phyloP scores from a whole-genome alignment of 345 rosid genomes.

The Brassica rapa region DNA sequence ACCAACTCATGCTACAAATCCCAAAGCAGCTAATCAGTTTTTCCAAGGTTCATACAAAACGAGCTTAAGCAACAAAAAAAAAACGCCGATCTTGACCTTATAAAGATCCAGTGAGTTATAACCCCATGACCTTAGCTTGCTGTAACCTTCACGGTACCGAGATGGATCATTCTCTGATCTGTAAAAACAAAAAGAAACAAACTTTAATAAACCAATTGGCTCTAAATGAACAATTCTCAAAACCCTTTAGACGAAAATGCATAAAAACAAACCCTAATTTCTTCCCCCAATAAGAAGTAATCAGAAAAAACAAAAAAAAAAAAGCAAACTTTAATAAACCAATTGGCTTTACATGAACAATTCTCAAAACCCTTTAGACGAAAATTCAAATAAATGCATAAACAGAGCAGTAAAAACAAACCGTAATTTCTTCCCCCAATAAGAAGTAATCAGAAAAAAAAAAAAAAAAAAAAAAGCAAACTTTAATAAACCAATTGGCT shows the following conservation, averaged over 20 bases:
- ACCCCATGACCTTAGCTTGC: slow-evolving; percentile 83
- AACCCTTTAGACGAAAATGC: neutral
- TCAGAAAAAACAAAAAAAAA: neutral
- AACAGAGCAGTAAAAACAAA: neutral
- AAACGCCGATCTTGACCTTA: slow-evolving; percentile 10
- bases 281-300: neutral
- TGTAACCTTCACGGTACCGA: slow-evolving; percentile 71
- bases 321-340: neutral
- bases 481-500: neutral
- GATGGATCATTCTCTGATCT: slow-evolving; percentile 71
- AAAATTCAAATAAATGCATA: too few relatives aligned
- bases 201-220: neutral
- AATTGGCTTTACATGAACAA: neutral
- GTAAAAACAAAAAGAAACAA: neutral
- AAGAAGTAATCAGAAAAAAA: neutral
- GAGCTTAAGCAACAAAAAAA: neutral
- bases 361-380: neutral
- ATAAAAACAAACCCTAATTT: slow-evolving; percentile 30
- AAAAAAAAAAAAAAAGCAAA: too few relatives aligned
- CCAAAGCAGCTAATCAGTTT: slow-evolving; percentile 20
- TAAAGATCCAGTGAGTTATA: slow-evolving; percentile 59
- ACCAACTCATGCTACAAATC: slow-evolving; percentile 91
- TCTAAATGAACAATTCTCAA: neutral
- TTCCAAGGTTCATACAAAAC: neutral
- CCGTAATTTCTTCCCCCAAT: slow-evolving; percentile 29